A percentile compares a stretch with the other conserved stretches of the same genome.
phyloP scores from a whole-genome alignment of 306 rosid genomes.

The Aeschynomene evenia region DNA sequence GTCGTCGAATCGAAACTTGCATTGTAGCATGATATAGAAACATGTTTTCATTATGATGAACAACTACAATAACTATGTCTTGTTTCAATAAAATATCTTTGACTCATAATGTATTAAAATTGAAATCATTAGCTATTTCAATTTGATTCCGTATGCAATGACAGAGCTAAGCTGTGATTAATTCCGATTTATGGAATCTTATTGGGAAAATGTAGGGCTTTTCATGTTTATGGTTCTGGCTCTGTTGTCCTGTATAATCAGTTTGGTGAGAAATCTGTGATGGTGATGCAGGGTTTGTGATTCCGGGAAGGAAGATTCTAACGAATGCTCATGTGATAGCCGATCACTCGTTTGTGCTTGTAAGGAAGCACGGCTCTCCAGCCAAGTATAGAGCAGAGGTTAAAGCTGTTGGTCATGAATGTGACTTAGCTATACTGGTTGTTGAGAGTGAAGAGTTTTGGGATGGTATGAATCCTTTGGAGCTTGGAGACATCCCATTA shows the following conservation, averaged over 20 bases:
- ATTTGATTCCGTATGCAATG: background rate
- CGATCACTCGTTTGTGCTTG: conserved; percentile 84
- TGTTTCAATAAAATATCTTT: background rate
- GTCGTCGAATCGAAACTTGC: too few species aligned
- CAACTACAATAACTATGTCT: background rate
- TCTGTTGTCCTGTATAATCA: background rate
- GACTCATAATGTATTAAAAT: background rate
- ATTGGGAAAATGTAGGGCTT: background rate
- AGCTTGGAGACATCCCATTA: conserved; percentile 77
- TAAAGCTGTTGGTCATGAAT: conserved; percentile 88
- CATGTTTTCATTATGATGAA: too few species aligned
- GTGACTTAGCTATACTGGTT: conserved; percentile 76
- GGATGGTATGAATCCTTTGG: conserved; percentile 67
- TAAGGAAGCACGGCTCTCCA: conserved; percentile 91
- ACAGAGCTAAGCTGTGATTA: too few species aligned
- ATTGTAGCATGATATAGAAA: too few species aligned
- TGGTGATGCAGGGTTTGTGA: conserved; percentile 66
- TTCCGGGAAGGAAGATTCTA: conserved; percentile 66
- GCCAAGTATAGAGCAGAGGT: conserved; percentile 78
- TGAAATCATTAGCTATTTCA: background rate
- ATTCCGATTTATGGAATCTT: too few species aligned
- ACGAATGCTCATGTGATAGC: conserved; percentile 97
- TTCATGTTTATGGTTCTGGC: background rate
- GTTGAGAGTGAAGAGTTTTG: conserved; percentile 71
- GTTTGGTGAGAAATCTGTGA: background rate